phyloP scores from a whole-genome alignment of 1,284 basidiomycete species.

The Afroboletus lepidellus region DNA sequence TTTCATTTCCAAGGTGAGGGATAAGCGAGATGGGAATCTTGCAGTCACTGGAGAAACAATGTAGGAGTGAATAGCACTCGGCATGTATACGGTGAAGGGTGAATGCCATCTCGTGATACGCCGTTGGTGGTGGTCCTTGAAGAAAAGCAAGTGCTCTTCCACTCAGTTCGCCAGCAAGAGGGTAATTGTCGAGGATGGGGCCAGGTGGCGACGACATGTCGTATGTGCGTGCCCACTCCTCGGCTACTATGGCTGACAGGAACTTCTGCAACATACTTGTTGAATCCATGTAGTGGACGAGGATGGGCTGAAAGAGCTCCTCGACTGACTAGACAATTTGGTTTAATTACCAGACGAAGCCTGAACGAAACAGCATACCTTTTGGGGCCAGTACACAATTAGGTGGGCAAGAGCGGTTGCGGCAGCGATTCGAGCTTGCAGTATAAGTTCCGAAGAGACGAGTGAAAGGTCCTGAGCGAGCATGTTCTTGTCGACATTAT shows the following conservation, averaged over 20 bases:
- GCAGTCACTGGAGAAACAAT: slow-evolving; percentile 81
- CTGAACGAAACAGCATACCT: slow-evolving; percentile 41
- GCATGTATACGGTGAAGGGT: slow-evolving; percentile 77
- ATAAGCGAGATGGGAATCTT: slow-evolving; percentile 81
- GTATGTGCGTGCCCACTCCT: slow-evolving; percentile 87
- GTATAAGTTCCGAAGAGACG: slow-evolving; percentile 74
- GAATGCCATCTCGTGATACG: slow-evolving; percentile 91
- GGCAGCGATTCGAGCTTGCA: slow-evolving; percentile 81
- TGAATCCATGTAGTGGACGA: slow-evolving; percentile 81
- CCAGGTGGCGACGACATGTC: slow-evolving; percentile 34
- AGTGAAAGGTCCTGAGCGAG: slow-evolving; percentile 88
- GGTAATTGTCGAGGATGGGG: slow-evolving; percentile 53
- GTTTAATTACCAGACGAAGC: slow-evolving; percentile 4
- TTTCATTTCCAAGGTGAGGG: slow-evolving; percentile 75
- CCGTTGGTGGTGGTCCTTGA: slow-evolving; percentile 70
- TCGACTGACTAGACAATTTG: slow-evolving; percentile 43
- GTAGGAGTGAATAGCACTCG: slow-evolving; percentile 81
- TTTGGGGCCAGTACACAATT: slow-evolving; percentile 64
- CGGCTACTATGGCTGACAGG: slow-evolving; percentile 79
- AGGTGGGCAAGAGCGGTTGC: slow-evolving; percentile 80
- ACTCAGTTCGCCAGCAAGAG: slow-evolving; percentile 67
- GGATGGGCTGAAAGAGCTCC: slow-evolving; percentile 65
- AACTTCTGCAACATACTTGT: slow-evolving; percentile 91
- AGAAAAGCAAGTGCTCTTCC: slow-evolving; percentile 68
- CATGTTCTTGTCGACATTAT: slow-evolving; percentile 98